Evolutionary conservation across 768 basidiomycete species (phyloP), one percentile per base, ranked within the genome.

Genomic region (Amyloporia xantha): DNA sequence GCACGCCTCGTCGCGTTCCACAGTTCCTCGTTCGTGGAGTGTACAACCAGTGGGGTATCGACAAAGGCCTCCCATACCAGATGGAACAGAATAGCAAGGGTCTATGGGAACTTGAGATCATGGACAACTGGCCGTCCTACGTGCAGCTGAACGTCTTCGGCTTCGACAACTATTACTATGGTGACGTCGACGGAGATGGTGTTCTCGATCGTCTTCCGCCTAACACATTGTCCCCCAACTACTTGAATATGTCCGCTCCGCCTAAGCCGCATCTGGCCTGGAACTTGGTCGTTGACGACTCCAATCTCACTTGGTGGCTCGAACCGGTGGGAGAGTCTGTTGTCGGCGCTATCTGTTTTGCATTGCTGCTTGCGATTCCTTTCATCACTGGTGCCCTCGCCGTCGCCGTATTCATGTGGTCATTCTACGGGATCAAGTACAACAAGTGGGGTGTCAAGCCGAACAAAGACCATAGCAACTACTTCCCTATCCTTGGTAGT

Each of bases 381-480:
- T 68, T 92, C 54, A 77, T 95, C 65, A 93, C 92, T 17, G 93
- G 82, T 51, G 76, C 79, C 12, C 72, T 90, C 43, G 91, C 93
- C 13, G 90, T 91, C 41, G 61, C 83, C 44, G 63, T 92, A 66
- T 96, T 96, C 79, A 88, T 92, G 82, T 92, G 88, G 83, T 83
- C 86, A 5, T 96, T 96, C 78, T 96, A 96, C 60, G 91, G 91
- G 25, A 95, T 96, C 72, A 91, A 79, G 63, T 84, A 92, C 72
- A 96, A 96, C 68, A 83, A 84, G 65, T 95, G 84, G 69, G 93
- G 93, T 68, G 81, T 86, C 57, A 81, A 86, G 68, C 75, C 79
- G n/a, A 71, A 75, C 57, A 86, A 85, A 63, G 75, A 70, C 33
- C 73, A 78, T 55, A 81, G 74, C 57, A 86, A 78, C 60, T 96